Percentiles rank a stretch among this genome's conserved stretches.
These are phyloP conservation scores for Aspergillus wentii DNA, from an alignment of 495 filamentous ascomycete genomes.

Conservation along the genomic window DNA sequence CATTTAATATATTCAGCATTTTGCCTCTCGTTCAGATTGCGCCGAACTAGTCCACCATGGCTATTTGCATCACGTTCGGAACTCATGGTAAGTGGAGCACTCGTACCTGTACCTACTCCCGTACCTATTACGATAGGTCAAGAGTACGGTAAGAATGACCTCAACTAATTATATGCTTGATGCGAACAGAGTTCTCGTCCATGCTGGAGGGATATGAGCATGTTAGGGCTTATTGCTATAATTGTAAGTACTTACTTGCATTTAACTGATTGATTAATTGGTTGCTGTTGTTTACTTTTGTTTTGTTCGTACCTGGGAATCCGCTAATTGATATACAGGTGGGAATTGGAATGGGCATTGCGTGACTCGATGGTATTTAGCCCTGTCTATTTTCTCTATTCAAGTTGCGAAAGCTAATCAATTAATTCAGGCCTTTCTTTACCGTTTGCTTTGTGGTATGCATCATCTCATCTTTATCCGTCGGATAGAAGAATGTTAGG, in stretches of 20 bases:
- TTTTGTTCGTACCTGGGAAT: not conserved
- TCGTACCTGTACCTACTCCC: conserved; percentile 6
- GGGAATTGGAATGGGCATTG: conserved; percentile 50
- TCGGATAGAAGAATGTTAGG: not conserved
- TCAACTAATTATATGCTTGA: not conserved
- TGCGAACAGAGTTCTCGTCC: conserved; percentile 42
- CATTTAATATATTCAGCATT: no score
- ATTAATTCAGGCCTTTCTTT: conserved; percentile 41
- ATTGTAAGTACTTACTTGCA: conserved; percentile 33
- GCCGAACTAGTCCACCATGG: conserved; percentile 42
- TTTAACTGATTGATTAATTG: conserved; percentile 1
- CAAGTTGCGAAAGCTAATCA: conserved; percentile 11
- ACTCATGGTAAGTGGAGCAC: conserved; percentile 38
- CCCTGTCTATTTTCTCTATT: not conserved
- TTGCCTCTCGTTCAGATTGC: no score
- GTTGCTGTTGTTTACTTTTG: not conserved
- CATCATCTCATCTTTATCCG: conserved; percentile 1
- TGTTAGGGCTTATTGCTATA: conserved; percentile 50
- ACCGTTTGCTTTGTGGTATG: conserved; percentile 53
- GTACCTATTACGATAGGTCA: conserved; percentile 7
- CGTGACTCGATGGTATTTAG: conserved; percentile 41
- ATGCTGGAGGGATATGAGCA: conserved; percentile 51
- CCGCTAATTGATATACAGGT: conserved; percentile 21
- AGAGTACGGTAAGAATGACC: conserved; percentile 3
- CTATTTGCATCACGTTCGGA: conserved; percentile 53